Conservation (phyloP, 208 protist species). For the Trypanosoma conorhini region DNA sequence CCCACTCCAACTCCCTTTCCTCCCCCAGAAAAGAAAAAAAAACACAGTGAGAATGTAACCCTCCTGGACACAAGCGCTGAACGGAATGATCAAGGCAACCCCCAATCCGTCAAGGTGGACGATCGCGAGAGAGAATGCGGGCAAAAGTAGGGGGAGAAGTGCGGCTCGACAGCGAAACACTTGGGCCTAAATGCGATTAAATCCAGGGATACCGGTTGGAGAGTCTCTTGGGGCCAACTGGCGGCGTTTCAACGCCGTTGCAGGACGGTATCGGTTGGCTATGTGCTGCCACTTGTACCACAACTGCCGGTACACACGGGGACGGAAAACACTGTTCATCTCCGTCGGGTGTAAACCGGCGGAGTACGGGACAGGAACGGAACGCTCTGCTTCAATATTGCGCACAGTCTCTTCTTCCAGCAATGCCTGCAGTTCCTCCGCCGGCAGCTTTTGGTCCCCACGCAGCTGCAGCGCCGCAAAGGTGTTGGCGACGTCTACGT, state of each 20-base stretch:
- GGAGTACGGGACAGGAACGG: conserved; percentile 64
- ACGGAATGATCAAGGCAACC: background rate
- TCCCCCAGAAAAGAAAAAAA: no score
- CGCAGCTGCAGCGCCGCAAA: conserved; percentile 61
- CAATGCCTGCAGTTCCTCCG: conserved; percentile 37
- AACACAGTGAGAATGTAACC: no score
- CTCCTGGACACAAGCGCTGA: no score
- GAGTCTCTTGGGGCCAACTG: conserved; percentile 88
- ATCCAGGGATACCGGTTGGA: conserved; percentile 89
- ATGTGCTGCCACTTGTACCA: conserved; percentile 93
- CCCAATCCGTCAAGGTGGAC: background rate
- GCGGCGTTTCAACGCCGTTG: conserved; percentile 68
- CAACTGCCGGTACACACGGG: conserved; percentile 84
- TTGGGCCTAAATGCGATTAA: conserved; percentile 67
- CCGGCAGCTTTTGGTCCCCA: conserved; percentile 63
- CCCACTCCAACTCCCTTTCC: no score
- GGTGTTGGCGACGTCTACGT: background rate
- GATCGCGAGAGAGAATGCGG: conserved; percentile 2
- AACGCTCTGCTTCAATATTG: conserved; percentile 49
- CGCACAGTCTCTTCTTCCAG: conserved; percentile 55
- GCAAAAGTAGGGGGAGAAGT: conserved; percentile 3
- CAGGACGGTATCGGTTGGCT: conserved; percentile 88
- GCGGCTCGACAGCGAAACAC: background rate
- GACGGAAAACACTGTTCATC: conserved; percentile 83
- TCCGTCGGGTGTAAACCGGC: conserved; percentile 77